A percentile compares a stretch with the other conserved stretches of the same genome.
Evolutionary conservation across 1,139 yeast species (phyloP).

Genomic region (Scheffersomyces stambukii): DNA sequence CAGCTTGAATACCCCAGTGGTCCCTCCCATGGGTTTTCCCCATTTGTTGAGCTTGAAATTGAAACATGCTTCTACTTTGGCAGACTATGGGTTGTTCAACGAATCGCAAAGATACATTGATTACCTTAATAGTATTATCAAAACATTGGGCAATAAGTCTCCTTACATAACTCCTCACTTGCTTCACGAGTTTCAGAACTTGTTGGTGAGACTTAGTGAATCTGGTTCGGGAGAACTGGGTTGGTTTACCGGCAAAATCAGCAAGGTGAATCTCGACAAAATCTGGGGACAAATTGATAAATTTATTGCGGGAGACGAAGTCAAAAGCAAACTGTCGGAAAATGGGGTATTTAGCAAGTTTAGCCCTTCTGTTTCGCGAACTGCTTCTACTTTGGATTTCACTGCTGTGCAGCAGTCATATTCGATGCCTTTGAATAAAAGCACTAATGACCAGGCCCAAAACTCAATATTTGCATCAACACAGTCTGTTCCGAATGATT

Average conservation of each 20-base stretch:
- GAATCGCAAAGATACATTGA: constrained; percentile 66
- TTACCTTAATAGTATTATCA: constrained; percentile 39
- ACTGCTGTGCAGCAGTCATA: too few relatives aligned
- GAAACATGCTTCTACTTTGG: constrained; percentile 58
- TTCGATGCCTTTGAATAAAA: too few relatives aligned
- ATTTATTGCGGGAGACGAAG: constrained; percentile 91
- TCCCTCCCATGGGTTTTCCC: constrained; percentile 36
- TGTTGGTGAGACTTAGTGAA: constrained; percentile 44
- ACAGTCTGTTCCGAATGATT: too few relatives aligned
- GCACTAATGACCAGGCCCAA: too few relatives aligned
- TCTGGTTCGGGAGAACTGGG: constrained; percentile 39
- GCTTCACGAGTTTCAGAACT: constrained; percentile 31
- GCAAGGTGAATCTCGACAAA: constrained; percentile 76
- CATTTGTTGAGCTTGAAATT: constrained; percentile 56
- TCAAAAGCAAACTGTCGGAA: constrained; percentile 45
- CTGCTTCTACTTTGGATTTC: constrained; percentile 46
- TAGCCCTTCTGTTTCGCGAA: constrained; percentile 59
- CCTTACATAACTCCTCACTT: constrained; percentile 35
- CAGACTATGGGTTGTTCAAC: constrained; percentile 54
- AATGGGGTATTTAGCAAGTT: constrained; percentile 70
- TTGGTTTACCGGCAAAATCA: constrained; percentile 61
- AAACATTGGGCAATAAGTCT: constrained; percentile 35
- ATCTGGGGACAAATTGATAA: constrained; percentile 89
- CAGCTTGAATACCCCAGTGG: constrained; percentile 16
- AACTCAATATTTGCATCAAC: too few relatives aligned